These are phyloP conservation scores for Protostelium mycophagum DNA, from an alignment of 78 protist species.

Conservation along the genomic window DNA sequence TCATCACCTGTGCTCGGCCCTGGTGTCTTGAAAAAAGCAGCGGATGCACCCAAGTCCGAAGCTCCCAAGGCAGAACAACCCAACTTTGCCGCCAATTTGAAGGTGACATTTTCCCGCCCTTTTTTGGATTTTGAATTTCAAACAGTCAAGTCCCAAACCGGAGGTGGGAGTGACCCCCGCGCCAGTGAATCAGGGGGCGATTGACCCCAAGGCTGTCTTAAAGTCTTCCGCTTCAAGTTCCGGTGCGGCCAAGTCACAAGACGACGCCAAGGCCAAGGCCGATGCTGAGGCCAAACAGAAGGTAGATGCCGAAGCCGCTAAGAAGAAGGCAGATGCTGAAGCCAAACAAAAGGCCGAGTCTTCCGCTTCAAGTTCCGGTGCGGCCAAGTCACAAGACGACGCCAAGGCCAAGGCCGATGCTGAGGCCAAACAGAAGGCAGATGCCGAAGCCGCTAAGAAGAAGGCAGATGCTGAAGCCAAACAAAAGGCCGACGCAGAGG, in stretches of 20 bases:
- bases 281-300: background rate
- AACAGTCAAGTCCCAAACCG: background rate
- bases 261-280: background rate
- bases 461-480: background rate
- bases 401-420: background rate
- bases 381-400: background rate
- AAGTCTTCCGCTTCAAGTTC: background rate
- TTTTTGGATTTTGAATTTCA: no score
- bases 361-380: background rate
- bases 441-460: background rate
- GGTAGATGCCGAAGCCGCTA: background rate
- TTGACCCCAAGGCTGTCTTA: background rate
- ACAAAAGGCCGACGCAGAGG: constrained; percentile 4
- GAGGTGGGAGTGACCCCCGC: background rate
- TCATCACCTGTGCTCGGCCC: background rate
- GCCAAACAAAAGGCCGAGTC: background rate
- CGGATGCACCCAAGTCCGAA: background rate
- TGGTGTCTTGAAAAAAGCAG: background rate
- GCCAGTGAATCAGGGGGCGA: background rate
- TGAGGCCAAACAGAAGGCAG: constrained; percentile 10
- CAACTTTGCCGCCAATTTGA: background rate
- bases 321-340: background rate
- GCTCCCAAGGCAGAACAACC: background rate
- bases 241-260: background rate
- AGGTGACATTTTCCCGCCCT: no score